Conservation (phyloP, 257 asterid species). For the Hygrophila difformis region DNA sequence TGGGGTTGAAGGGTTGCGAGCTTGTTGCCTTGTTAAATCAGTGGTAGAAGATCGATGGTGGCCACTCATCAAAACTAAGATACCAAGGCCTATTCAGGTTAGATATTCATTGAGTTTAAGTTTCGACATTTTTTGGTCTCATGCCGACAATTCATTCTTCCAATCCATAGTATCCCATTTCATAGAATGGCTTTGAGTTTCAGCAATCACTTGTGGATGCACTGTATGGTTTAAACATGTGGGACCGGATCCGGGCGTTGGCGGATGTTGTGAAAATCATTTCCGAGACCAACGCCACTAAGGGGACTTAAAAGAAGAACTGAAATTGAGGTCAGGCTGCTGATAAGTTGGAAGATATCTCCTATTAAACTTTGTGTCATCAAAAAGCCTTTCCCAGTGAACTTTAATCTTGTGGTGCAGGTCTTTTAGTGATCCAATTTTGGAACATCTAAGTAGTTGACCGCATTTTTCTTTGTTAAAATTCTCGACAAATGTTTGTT, state of each 20-base stretch:
- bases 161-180: constrained; percentile 62
- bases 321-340: constrained; percentile 15
- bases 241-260: constrained; percentile 76
- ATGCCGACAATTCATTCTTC: constrained; percentile 11
- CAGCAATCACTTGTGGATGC: constrained; percentile 72
- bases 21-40: constrained; percentile 92
- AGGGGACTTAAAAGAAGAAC: constrained; percentile 33
- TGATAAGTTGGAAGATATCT: background rate
- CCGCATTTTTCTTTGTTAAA: no score
- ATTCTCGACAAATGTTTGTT: no score
- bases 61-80: constrained; percentile 88
- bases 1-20: constrained; percentile 90
- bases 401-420: no score
- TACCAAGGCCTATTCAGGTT: constrained; percentile 97
- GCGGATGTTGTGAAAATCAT: constrained; percentile 66
- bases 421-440: no score
- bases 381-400: no score
- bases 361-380: no score
- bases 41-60: constrained; percentile 95
- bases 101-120: background rate
- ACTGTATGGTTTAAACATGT: constrained; percentile 63
- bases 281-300: constrained; percentile 41
- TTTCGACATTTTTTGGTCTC: background rate
- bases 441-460: no score
- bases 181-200: constrained; percentile 74